A percentile compares a stretch with the other conserved stretches of the same genome.
These are phyloP conservation scores for Neurospora sp. DNA, from an alignment of 495 filamentous ascomycete genomes.

Conservation along the genomic window DNA sequence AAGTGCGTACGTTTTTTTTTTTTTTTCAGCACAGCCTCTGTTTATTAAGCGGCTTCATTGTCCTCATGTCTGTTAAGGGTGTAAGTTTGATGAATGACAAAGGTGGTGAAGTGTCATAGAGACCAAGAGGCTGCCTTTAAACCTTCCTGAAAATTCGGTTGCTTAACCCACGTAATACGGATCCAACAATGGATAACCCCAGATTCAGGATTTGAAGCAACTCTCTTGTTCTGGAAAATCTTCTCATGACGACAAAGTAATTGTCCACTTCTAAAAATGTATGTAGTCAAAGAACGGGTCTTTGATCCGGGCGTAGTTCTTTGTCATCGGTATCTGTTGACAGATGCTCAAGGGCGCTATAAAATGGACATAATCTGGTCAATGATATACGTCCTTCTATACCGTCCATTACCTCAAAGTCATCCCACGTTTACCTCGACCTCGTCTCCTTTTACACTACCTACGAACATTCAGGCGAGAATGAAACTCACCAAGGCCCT, in stretches of 20 bases:
- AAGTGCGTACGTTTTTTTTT: background rate
- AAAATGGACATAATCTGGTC: background rate
- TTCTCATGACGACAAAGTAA: background rate
- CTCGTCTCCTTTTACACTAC: background rate
- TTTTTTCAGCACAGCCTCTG: background rate
- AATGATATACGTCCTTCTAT: background rate
- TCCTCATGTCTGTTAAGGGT: background rate
- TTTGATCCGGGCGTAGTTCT: background rate
- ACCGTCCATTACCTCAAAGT: background rate
- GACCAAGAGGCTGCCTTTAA: background rate
- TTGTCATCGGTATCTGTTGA: background rate
- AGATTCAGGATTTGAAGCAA: background rate
- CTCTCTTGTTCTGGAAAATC: background rate
- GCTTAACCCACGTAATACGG: background rate
- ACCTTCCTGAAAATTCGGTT: background rate
- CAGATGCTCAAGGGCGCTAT: background rate
- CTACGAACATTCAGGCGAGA: background rate
- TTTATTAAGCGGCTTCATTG: background rate
- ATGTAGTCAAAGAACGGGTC: background rate
- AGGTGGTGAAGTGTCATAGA: background rate
- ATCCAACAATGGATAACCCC: background rate
- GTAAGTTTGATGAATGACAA: background rate
- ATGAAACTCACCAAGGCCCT: background rate
- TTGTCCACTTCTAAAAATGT: background rate
- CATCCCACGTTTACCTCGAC: background rate